A percentile compares a stretch with the other conserved stretches of the same genome.
phyloP scores from a whole-genome alignment of 805 yeast genomes.

The Candida yuanshanica region DNA sequence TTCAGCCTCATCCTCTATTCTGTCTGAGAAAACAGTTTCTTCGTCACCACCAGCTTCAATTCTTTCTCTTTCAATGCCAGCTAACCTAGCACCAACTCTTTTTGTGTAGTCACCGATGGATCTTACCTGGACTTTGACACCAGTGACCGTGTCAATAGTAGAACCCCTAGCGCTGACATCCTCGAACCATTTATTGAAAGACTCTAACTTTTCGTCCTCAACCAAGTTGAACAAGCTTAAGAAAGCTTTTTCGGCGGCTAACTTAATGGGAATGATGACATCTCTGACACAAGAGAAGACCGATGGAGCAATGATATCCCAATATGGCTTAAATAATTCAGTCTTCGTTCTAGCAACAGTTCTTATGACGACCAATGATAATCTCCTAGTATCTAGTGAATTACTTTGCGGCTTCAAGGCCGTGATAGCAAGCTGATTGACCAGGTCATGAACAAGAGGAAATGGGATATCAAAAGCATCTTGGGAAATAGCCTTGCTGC shows the following conservation, averaged over 20 bases:
- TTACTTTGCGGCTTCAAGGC: slow-evolving; percentile 50
- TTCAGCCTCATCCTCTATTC: slow-evolving; percentile 80
- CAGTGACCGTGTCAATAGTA: slow-evolving; percentile 34
- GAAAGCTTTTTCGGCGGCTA: slow-evolving; percentile 91
- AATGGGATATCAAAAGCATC: slow-evolving; percentile 36
- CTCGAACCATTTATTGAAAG: slow-evolving; percentile 63
- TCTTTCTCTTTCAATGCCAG: slow-evolving; percentile 82
- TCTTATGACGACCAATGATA: slow-evolving; percentile 68
- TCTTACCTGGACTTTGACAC: slow-evolving; percentile 55
- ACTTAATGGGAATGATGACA: slow-evolving; percentile 81
- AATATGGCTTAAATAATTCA: slow-evolving; percentile 45
- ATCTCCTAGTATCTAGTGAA: slow-evolving; percentile 73
- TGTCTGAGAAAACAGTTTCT: slow-evolving; percentile 78
- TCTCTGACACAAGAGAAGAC: slow-evolving; percentile 83
- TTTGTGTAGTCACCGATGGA: slow-evolving; percentile 84
- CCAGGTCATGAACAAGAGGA: slow-evolving; percentile 36
- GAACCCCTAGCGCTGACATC: slow-evolving; percentile 30
- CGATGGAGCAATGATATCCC: slow-evolving; percentile 58
- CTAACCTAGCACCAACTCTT: slow-evolving; percentile 85
- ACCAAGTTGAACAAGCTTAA: slow-evolving; percentile 66
- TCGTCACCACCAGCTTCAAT: slow-evolving; percentile 86
- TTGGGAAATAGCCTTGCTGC: slow-evolving; percentile 21
- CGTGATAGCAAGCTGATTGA: slow-evolving; percentile 44
- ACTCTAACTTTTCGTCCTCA: slow-evolving; percentile 49
- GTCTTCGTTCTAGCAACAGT: slow-evolving; percentile 65